phyloP scores from a whole-genome alignment of 169 alveolate species.

The Eimeria necatrix region DNA sequence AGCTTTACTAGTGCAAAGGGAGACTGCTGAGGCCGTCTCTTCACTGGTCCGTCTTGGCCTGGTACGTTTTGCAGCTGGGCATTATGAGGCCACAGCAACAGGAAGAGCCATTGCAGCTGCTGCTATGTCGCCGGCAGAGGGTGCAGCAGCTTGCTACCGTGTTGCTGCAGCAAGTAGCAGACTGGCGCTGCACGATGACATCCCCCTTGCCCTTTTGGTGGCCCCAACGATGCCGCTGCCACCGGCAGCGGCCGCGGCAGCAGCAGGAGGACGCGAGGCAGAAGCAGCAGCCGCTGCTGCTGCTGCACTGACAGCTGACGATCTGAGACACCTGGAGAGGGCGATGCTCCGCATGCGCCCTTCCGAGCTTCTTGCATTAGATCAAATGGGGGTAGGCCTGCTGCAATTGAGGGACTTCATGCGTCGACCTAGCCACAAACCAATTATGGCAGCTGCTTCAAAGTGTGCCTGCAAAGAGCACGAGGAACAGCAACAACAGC shows the following conservation, averaged over 20 bases:
- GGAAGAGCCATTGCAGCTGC: constrained; percentile 36
- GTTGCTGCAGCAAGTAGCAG: neutral
- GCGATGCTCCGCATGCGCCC: neutral
- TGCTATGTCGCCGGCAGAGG: constrained; percentile 22
- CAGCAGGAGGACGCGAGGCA: neutral
- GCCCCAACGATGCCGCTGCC: neutral
- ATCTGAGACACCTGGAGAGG: neutral
- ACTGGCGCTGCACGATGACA: neutral
- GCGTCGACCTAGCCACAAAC: neutral
- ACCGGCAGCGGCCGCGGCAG: neutral
- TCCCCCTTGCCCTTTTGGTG: constrained; percentile 12
- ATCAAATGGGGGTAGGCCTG: constrained; percentile 6
- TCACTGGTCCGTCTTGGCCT: neutral
- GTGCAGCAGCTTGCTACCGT: neutral
- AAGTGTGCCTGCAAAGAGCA: too few species aligned
- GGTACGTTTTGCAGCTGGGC: neutral
- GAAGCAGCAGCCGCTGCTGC: constrained; percentile 2
- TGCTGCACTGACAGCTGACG: neutral
- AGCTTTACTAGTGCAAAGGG: neutral
- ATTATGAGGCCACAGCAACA: constrained; percentile 39
- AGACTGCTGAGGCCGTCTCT: neutral
- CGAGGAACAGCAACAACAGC: too few species aligned
- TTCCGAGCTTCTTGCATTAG: constrained; percentile 11
- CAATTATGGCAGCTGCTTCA: too few species aligned
- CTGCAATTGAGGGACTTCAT: neutral